Conservation (phyloP, 306 rosid species). For the Vachellia pachyceras region DNA sequence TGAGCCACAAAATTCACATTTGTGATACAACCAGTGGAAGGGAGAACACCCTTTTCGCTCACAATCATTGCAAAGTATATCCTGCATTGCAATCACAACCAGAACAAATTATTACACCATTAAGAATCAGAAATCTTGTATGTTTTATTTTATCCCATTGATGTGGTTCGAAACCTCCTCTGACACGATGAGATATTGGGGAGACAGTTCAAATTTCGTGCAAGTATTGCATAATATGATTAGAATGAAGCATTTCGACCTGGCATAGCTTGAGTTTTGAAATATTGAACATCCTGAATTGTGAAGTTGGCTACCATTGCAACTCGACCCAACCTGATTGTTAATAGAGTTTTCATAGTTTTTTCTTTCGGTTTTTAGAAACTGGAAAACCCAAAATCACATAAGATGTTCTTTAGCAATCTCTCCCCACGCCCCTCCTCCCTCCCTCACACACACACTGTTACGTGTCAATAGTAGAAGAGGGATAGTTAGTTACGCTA, state of each 20-base stretch:
- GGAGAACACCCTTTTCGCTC: conserved; percentile 74
- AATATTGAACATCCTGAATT: neutral
- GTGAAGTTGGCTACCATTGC: neutral
- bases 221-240: conserved; percentile 12
- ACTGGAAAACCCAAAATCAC: neutral
- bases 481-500: too few species aligned
- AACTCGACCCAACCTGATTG: neutral
- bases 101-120: neutral
- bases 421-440: neutral
- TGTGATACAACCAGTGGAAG: conserved; percentile 97
- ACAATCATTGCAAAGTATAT: conserved; percentile 92
- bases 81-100: conserved; percentile 61
- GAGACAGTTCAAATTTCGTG: neutral
- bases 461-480: too few species aligned
- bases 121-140: neutral
- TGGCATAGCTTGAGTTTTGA: neutral
- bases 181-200: neutral
- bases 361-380: neutral
- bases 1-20: conserved; percentile 88
- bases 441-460: neutral
- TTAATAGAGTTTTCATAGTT: too few species aligned
- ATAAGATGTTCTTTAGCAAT: neutral
- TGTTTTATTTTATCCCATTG: neutral
- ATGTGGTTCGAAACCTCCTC: conserved; percentile 7
- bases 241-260: neutral